phyloP scores from a whole-genome alignment of 345 rosid species.

The Acer saccharum region DNA sequence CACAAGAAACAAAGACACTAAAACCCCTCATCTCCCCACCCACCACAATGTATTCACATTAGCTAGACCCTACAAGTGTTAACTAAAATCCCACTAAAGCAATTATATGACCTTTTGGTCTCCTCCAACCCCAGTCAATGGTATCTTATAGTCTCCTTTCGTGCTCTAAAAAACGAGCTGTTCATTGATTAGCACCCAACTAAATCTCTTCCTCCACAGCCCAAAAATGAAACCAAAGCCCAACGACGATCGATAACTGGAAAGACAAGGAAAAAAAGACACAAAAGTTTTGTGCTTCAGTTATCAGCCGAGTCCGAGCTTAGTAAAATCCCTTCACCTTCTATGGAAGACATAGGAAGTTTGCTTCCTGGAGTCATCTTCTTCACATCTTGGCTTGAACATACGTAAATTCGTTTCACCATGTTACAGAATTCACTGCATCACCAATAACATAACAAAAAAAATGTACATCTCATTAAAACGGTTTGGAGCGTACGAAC shows the following conservation, averaged over 20 bases:
- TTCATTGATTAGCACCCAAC: constrained; percentile 10
- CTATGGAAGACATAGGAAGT: constrained; percentile 48
- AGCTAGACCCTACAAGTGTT: constrained; percentile 18
- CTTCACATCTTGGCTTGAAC: constrained; percentile 81
- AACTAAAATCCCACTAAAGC: constrained; percentile 24
- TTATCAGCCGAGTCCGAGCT: constrained; percentile 55
- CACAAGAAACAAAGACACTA: too few species aligned
- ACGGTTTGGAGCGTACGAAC: too few species aligned
- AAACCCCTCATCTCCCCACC: constrained; percentile 12
- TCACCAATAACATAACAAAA: not conserved
- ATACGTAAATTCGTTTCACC: constrained; percentile 84
- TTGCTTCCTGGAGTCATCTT: constrained; percentile 58
- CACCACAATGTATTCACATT: constrained; percentile 32
- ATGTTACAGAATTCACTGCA: constrained; percentile 91
- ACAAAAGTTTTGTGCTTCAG: constrained; percentile 24
- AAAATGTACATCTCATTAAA: not conserved
- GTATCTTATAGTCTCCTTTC: constrained; percentile 8
- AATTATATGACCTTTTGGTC: constrained; percentile 1
- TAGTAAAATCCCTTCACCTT: constrained; percentile 57
- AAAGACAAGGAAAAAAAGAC: not conserved
- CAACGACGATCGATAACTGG: not conserved
- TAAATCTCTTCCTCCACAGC: constrained; percentile 12
- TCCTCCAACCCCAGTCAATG: constrained; percentile 21
- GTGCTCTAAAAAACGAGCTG: constrained; percentile 51
- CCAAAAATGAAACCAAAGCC: constrained; percentile 18